Evolutionary conservation across 2,329 filamentous ascomycete genomes (phyloP), one percentile per base, ranked within the genome.

Genomic region (Pezicula radicicola): DNA sequence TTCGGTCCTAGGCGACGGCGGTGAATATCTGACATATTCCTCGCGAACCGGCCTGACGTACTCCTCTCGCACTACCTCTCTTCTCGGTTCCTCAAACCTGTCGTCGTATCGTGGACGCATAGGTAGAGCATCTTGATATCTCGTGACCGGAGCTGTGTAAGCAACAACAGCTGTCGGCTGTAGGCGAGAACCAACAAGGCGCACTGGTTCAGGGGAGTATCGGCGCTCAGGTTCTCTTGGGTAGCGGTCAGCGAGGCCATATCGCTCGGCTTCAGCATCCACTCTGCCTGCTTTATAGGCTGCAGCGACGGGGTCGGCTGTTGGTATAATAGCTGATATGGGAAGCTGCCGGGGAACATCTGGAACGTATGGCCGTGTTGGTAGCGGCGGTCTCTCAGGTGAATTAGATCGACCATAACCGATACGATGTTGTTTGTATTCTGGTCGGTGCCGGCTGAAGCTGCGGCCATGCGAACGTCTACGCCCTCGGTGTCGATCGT

Each of bases 241-340:
- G 30, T 9, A 18, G 2, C 51, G 58, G 18, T 58, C 49, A 21
- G 18, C 48, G 13, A 48, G 45, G 10, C 55, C 56, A 37, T 50
- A 54, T 42, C 54, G 56, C 47, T 66, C 63, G 8, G 56, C 58
- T 18, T 61, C 55, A 13, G 54, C 58, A 51, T 65, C 63, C 2
- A 55, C 46, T 42, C 53, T 60, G 4, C 62, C 59, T 30, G 62
- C 62, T 44, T 60, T 52, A 48, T 63, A 63, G 21, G 61, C 56
- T n/a, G 58, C 60, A 27, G 53, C 46, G 36, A 63, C 51, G 9
- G 56, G 47, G 44, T 60, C 60, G 19, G 51, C 13, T 7, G 12
- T 37, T 30, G 57, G 46, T n/a, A 28, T 36, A 30, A 21, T 9
- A 18, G 45, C 44, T 16, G 50, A 18, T n/a, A 27, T 35, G n/a